phyloP scores from a whole-genome alignment of 306 rosid genomes.

The Mucuna pruriens region DNA sequence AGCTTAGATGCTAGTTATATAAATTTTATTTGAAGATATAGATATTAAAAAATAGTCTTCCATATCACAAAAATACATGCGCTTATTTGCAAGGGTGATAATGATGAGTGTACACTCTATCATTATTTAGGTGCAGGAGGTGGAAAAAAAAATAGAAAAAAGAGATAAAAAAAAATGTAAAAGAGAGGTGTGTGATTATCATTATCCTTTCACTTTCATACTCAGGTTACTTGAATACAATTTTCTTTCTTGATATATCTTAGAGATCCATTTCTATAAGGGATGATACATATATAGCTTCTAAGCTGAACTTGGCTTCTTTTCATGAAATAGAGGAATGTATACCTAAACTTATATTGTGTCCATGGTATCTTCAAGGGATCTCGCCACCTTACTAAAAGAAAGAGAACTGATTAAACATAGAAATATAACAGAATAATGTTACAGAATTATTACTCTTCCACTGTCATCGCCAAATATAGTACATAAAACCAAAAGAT shows the following conservation, averaged over 20 bases:
- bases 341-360: background rate
- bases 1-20: background rate
- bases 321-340: background rate
- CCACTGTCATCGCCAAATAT: conserved; percentile 28
- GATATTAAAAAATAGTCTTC: background rate
- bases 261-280: background rate
- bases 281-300: background rate
- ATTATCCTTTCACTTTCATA: too few relatives aligned
- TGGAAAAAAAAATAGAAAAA: too few relatives aligned
- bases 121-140: too few relatives aligned
- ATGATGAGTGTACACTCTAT: background rate
- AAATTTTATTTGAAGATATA: background rate
- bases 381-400: background rate
- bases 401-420: conserved; percentile 1
- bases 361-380: background rate
- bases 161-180: background rate
- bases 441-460: conserved; percentile 40
- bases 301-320: background rate
- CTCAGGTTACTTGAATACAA: background rate
- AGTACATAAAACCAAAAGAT: conserved; percentile 32
- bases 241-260: background rate
- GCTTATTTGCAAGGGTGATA: background rate
- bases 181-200: background rate
- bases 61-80: background rate
- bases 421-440: conserved; percentile 26